Conservation (phyloP, 2,329 filamentous ascomycete species). For the Hymenoscyphus albidus region DNA sequence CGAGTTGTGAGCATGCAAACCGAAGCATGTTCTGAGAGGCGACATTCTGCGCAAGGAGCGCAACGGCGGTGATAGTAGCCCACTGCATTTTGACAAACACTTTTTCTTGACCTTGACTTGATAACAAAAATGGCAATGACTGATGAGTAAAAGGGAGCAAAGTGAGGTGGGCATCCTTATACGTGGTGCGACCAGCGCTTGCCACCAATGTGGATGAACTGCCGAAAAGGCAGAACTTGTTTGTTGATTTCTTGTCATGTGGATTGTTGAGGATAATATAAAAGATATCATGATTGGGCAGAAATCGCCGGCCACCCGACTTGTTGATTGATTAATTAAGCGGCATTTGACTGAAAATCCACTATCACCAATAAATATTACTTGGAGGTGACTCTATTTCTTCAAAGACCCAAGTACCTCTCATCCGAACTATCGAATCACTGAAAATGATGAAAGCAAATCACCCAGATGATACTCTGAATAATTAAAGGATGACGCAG, state of each 20-base stretch:
- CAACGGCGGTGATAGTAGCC: slow-evolving; percentile 33
- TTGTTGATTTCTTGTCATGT: slow-evolving; percentile 11
- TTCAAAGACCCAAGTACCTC: not conserved
- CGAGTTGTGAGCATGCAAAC: slow-evolving; percentile 25
- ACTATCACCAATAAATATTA: slow-evolving; percentile 1
- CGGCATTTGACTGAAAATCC: not conserved
- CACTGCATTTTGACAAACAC: slow-evolving; percentile 34
- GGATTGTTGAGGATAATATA: slow-evolving; percentile 8
- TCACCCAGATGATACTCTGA: not conserved
- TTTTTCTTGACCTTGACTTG: slow-evolving; percentile 10
- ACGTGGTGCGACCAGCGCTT: slow-evolving; percentile 7
- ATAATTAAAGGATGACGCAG: not conserved
- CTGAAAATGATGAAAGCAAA: not conserved
- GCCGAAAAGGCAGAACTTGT: slow-evolving; percentile 9
- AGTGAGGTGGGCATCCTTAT: slow-evolving; percentile 6
- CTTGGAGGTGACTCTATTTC: not conserved
- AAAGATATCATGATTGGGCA: slow-evolving; percentile 4
- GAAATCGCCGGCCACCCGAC: slow-evolving; percentile 2
- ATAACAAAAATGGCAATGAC: slow-evolving; percentile 5
- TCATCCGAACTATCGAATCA: not conserved
- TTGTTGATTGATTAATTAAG: slow-evolving; percentile 3
- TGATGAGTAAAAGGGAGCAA: not conserved
- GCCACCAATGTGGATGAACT: slow-evolving; percentile 5
- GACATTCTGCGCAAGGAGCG: slow-evolving; percentile 34
- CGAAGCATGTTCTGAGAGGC: slow-evolving; percentile 28